Evolutionary conservation across 2,329 filamentous ascomycete genomes (phyloP).

Genomic region (Dichotomopilus funicola): DNA sequence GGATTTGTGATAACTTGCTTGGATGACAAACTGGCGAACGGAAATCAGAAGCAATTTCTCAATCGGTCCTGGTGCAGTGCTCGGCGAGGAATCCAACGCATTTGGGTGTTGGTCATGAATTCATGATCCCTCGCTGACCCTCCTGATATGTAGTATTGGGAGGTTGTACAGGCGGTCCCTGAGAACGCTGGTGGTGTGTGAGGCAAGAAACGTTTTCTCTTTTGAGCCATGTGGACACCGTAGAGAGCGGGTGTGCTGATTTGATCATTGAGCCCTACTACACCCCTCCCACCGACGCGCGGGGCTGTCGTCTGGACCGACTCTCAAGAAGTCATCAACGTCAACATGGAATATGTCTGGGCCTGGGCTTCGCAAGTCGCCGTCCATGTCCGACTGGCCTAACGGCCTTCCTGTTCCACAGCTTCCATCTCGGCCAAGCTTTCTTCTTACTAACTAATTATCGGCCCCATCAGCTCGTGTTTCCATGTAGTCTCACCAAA

Average conservation of each 20-base stretch:
- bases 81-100: background rate
- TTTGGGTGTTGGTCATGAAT: constrained; percentile 2
- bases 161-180: constrained; percentile 1
- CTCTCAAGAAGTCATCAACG: constrained; percentile 3
- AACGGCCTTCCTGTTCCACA: background rate
- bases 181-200: background rate
- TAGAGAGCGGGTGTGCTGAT: background rate
- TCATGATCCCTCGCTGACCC: background rate
- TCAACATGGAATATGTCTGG: background rate
- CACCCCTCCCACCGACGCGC: background rate
- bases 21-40: background rate
- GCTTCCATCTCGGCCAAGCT: constrained; percentile 4
- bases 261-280: constrained; percentile 3
- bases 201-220: constrained; percentile 4
- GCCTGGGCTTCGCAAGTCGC: constrained; percentile 5
- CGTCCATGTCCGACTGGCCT: background rate
- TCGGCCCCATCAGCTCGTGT: constrained; percentile 15
- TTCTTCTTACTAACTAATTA: background rate
- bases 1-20: too few species aligned
- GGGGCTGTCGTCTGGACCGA: background rate
- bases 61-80: constrained; percentile 9
- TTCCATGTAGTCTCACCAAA: constrained; percentile 15
- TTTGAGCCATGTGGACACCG: background rate
- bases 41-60: constrained; percentile 1
- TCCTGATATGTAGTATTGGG: background rate